Percentiles rank a stretch among this genome's conserved stretches.
These are phyloP conservation scores for Talaromyces borbonicus DNA, from an alignment of 495 filamentous ascomycete species.

Conservation along the genomic window DNA sequence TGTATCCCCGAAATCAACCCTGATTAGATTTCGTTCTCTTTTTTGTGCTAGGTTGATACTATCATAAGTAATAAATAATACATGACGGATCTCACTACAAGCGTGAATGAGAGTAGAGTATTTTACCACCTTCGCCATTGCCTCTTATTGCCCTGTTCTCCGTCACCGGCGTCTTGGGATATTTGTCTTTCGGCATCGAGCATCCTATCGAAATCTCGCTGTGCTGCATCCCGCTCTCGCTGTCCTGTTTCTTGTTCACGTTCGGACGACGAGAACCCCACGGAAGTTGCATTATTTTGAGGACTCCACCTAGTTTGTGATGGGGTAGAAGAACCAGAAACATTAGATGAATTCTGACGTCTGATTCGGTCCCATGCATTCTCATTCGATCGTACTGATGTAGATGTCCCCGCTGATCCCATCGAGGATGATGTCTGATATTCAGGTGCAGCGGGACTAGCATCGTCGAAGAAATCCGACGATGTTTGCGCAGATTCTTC, in stretches of 20 bases:
- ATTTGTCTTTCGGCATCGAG: conserved; percentile 29
- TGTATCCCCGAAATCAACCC: too few relatives aligned
- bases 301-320: neutral
- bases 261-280: neutral
- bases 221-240: conserved; percentile 26
- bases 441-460: conserved; percentile 30
- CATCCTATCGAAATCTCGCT: conserved; percentile 32
- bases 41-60: too few relatives aligned
- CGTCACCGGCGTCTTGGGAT: conserved; percentile 10
- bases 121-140: conserved; percentile 5
- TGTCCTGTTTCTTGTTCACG: conserved; percentile 9
- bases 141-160: neutral
- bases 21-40: too few relatives aligned
- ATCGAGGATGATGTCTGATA: conserved; percentile 17
- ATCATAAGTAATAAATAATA: too few relatives aligned
- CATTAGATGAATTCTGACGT: conserved; percentile 14
- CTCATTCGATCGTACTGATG: conserved; percentile 3
- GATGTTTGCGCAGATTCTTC: conserved; percentile 3
- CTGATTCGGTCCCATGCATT: conserved; percentile 35
- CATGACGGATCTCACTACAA: too few relatives aligned
- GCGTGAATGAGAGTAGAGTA: neutral
- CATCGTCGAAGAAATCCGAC: conserved; percentile 24
- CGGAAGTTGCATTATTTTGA: neutral
- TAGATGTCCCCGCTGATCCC: conserved; percentile 5
- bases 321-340: neutral